Conservation (phyloP, 1,284 basidiomycete species). For the Puccinia brachypodii region DNA sequence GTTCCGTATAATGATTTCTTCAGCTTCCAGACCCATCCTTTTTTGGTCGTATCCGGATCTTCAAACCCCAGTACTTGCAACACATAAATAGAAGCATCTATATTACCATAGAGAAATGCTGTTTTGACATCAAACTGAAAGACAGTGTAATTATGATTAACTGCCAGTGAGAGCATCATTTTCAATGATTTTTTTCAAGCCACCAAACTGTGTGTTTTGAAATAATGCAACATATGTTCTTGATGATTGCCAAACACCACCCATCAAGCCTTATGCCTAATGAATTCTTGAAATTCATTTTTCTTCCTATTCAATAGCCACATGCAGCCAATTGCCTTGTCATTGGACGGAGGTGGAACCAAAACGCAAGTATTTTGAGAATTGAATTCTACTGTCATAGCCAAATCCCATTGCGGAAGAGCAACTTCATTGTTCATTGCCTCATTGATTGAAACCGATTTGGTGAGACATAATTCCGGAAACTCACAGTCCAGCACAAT, state of each 20-base stretch:
- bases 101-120: slow-evolving; percentile 18
- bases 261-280: slow-evolving; percentile 10
- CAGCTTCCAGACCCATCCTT: not conserved
- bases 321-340: slow-evolving; percentile 8
- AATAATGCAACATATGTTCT: not conserved
- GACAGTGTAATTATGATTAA: not conserved
- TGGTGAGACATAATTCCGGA: not conserved
- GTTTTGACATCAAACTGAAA: slow-evolving; percentile 30
- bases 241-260: slow-evolving; percentile 32
- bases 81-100: not conserved
- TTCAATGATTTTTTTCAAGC: slow-evolving; percentile 6
- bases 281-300: not conserved
- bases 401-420: not conserved
- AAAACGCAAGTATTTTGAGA: not conserved
- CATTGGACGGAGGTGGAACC: not conserved
- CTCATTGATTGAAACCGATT: not conserved
- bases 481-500: too few species aligned
- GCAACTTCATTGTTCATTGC: not conserved
- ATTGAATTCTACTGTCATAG: not conserved
- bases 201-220: not conserved
- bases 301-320: not conserved
- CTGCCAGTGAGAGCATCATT: not conserved
- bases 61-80: slow-evolving; percentile 22
- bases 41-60: not conserved
- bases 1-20: slow-evolving; percentile 23